These are phyloP conservation scores for Dioszegia aurantiaca DNA, from an alignment of 768 basidiomycete species.

Conservation along the genomic window DNA sequence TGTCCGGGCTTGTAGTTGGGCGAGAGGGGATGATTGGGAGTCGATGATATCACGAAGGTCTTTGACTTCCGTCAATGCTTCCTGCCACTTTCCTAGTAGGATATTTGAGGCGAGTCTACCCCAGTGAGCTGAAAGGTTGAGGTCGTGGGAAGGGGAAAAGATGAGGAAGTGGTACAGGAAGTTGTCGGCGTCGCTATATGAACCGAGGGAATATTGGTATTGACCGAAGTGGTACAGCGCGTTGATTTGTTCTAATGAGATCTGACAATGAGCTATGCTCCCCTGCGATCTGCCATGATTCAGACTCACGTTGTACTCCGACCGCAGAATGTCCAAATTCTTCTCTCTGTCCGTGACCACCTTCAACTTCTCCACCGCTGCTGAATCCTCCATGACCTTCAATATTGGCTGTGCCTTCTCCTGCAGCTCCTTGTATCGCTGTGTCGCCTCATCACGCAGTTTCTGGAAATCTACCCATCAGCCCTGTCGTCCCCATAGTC, in stretches of 20 bases:
- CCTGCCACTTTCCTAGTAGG: conserved; percentile 88
- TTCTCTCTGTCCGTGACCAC: conserved; percentile 84
- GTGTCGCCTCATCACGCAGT: conserved; percentile 76
- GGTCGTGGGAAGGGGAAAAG: conserved; percentile 85
- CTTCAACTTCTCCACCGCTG: conserved; percentile 87
- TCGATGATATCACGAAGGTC: conserved; percentile 91
- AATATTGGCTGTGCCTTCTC: conserved; percentile 89
- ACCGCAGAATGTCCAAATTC: conserved; percentile 89
- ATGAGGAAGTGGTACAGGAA: conserved; percentile 99
- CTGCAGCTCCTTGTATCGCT: conserved; percentile 76
- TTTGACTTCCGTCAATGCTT: conserved; percentile 92
- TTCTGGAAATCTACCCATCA: conserved; percentile 68
- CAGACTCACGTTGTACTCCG: conserved; percentile 74
- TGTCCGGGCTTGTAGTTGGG: conserved; percentile 87
- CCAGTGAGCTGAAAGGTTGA: conserved; percentile 96
- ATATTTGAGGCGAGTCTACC: conserved; percentile 97
- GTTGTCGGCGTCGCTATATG: conserved; percentile 93
- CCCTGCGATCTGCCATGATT: conserved; percentile 8
- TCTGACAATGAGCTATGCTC: conserved; percentile 56
- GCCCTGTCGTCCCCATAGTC: neutral
- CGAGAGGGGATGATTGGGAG: conserved; percentile 56
- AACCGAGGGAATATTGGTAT: conserved; percentile 97
- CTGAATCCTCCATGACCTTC: conserved; percentile 94
- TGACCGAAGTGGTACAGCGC: conserved; percentile 97
- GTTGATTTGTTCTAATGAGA: conserved; percentile 90